phyloP scores from a whole-genome alignment of 257 asterid genomes.

The Penstemon davidsonii region DNA sequence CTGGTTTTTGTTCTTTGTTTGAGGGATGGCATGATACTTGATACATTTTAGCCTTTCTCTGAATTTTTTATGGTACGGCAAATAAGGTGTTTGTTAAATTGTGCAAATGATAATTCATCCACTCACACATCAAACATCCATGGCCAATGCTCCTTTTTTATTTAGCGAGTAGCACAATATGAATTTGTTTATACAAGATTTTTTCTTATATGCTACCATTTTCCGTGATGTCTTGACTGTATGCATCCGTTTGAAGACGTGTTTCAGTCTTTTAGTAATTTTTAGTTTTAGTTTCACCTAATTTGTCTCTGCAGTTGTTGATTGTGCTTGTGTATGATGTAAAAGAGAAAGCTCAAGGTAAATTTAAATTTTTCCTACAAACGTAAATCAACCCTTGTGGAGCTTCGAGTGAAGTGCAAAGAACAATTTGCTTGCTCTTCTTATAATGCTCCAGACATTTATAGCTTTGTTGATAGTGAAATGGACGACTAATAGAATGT shows the following conservation, averaged over 20 bases:
- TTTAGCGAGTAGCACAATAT: neutral
- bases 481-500: neutral
- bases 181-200: no score
- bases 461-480: neutral
- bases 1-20: neutral
- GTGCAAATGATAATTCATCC: neutral
- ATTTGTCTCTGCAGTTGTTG: neutral
- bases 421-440: neutral
- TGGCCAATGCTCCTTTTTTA: neutral
- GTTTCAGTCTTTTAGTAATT: neutral
- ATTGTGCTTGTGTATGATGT: neutral
- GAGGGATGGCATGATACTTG: neutral
- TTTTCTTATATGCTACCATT: neutral
- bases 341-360: neutral
- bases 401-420: neutral
- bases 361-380: neutral
- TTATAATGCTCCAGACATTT: neutral
- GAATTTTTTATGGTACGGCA: neutral
- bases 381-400: neutral
- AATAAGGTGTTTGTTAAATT: neutral
- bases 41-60: neutral
- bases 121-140: neutral
- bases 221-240: neutral
- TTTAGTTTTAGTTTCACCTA: neutral
- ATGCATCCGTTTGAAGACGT: no score